These are phyloP conservation scores for Annulohypoxylon maeteangense DNA, from an alignment of 495 filamentous ascomycete species.

Conservation along the genomic window DNA sequence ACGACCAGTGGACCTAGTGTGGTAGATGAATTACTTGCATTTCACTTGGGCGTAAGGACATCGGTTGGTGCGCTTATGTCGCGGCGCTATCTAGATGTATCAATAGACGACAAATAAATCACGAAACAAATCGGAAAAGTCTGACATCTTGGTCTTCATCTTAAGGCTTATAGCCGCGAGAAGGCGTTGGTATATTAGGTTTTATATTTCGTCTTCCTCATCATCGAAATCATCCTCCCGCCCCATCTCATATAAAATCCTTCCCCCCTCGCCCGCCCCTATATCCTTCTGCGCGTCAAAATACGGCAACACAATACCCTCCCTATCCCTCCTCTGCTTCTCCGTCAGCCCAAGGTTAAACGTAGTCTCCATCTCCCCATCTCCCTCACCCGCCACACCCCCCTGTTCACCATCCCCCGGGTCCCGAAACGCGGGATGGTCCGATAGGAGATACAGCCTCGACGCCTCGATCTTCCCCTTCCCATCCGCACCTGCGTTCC, in stretches of 20 bases:
- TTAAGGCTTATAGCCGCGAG: background rate
- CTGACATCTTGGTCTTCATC: background rate
- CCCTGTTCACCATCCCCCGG: slow-evolving; percentile 49
- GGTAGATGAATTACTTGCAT: slow-evolving; percentile 31
- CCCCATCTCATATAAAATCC: slow-evolving; percentile 97
- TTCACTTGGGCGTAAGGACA: slow-evolving; percentile 37
- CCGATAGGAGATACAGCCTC: slow-evolving; percentile 75
- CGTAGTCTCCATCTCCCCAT: slow-evolving; percentile 69
- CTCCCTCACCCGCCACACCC: slow-evolving; percentile 54
- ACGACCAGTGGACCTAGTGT: background rate
- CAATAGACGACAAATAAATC: slow-evolving; percentile 41
- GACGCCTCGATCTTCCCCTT: slow-evolving; percentile 47
- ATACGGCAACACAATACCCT: slow-evolving; percentile 91
- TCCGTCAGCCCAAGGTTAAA: slow-evolving; percentile 92
- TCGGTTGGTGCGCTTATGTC: slow-evolving; percentile 29
- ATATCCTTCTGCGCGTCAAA: slow-evolving; percentile 90
- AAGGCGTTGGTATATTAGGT: background rate
- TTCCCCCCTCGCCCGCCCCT: slow-evolving; percentile 81
- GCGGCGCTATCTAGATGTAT: slow-evolving; percentile 42
- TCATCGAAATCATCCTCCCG: slow-evolving; percentile 98
- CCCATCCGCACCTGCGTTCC: background rate
- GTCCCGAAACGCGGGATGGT: slow-evolving; percentile 75
- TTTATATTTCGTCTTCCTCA: slow-evolving; percentile 94
- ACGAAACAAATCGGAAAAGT: slow-evolving; percentile 31
- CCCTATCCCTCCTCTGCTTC: slow-evolving; percentile 82